A percentile compares a stretch with the other conserved stretches of the same genome.
phyloP scores from a whole-genome alignment of 1,139 yeast genomes.

The Diutina ranongensis region DNA sequence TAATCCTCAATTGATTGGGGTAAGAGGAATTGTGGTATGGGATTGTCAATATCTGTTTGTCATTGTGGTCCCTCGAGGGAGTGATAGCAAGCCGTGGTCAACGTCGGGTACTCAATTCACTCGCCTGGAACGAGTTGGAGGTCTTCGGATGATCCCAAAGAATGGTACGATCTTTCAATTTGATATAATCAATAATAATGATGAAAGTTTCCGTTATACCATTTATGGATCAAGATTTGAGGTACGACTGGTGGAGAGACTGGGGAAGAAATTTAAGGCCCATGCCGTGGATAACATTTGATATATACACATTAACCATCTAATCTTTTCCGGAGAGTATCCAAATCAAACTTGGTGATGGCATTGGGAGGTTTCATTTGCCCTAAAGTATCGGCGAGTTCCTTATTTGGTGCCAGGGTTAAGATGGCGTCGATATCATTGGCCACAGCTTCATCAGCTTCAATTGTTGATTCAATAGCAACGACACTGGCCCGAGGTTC shows the following conservation, averaged over 20 bases:
- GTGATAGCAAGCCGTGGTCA: constrained; percentile 6
- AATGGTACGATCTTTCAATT: constrained; percentile 48
- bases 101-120: not conserved
- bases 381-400: not conserved
- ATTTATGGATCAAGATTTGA: constrained; percentile 74
- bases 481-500: constrained; percentile 2
- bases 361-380: not conserved
- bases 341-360: not conserved
- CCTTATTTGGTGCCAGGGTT: not conserved
- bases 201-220: constrained; percentile 41
- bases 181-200: constrained; percentile 26
- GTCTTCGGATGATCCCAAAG: constrained; percentile 47
- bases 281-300: constrained; percentile 40
- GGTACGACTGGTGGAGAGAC: constrained; percentile 68
- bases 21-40: constrained; percentile 73
- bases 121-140: constrained; percentile 34
- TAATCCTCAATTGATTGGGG: constrained; percentile 51
- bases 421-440: not conserved
- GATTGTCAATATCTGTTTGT: constrained; percentile 75
- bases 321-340: not conserved
- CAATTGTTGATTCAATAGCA: not conserved
- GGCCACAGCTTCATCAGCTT: not conserved
- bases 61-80: constrained; percentile 37
- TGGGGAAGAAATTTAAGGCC: constrained; percentile 77
- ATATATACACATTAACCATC: not conserved